phyloP scores from a whole-genome alignment of 495 filamentous ascomycete species.

The Penicillium paxilli region DNA sequence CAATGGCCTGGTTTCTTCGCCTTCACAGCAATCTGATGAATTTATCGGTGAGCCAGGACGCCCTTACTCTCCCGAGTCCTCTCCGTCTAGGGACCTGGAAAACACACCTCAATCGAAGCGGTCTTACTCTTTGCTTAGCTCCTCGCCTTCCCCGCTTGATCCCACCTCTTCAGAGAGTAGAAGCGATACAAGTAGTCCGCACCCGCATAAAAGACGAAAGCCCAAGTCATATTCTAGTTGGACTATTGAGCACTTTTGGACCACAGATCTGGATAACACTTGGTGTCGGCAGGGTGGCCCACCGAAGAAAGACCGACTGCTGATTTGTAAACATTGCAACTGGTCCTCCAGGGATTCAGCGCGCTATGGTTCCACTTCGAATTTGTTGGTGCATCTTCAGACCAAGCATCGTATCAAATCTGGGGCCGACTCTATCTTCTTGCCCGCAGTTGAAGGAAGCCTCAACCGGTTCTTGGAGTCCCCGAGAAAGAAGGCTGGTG shows the following conservation, averaged over 20 bases:
- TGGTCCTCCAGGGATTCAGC: conserved; percentile 10
- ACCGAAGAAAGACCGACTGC: conserved; percentile 12
- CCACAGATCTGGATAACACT: conserved; percentile 13
- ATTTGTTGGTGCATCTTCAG: conserved; percentile 9
- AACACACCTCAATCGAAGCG: conserved; percentile 7
- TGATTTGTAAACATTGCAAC: conserved; percentile 13
- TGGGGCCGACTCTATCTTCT: conserved; percentile 4
- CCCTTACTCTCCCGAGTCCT: conserved; percentile 12
- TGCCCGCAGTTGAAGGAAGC: conserved; percentile 3
- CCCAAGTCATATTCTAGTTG: conserved; percentile 16
- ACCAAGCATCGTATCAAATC: conserved; percentile 12
- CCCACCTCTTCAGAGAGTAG: conserved; percentile 9
- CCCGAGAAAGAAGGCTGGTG: conserved; percentile 6
- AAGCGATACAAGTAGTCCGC: conserved; percentile 12
- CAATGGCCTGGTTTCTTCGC: conserved; percentile 6
- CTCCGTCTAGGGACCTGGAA: conserved; percentile 1
- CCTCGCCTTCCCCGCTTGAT: conserved; percentile 12
- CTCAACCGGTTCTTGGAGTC: conserved; percentile 6
- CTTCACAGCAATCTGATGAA: conserved; percentile 6
- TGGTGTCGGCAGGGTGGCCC: conserved; percentile 13
- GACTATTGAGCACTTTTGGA: conserved; percentile 13
- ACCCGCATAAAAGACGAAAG: conserved; percentile 14
- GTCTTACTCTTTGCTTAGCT: conserved; percentile 12
- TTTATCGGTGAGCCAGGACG: conserved; percentile 3
- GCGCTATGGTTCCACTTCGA: conserved; percentile 12